Conservation (phyloP, 805 yeast genomes). For the Candida nemodendra region DNA sequence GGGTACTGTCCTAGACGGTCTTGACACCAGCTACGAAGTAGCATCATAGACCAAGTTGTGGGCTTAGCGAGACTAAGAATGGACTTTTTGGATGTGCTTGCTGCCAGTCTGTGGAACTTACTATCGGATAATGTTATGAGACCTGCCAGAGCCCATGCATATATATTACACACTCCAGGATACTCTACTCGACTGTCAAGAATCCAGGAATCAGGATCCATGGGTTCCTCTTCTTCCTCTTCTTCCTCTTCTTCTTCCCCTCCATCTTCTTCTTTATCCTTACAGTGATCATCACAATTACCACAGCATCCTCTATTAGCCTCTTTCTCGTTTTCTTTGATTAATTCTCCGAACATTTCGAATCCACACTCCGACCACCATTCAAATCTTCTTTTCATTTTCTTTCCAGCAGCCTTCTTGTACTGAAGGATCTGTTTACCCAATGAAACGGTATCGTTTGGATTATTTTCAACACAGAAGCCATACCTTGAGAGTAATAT, state of each 20-base stretch:
- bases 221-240: slow-evolving; percentile 29
- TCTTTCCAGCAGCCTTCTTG: slow-evolving; percentile 15
- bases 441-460: slow-evolving; percentile 57
- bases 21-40: slow-evolving; percentile 10
- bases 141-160: slow-evolving; percentile 43
- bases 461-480: slow-evolving; percentile 56
- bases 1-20: slow-evolving; percentile 2
- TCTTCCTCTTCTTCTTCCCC: slow-evolving; percentile 15
- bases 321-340: slow-evolving; percentile 12
- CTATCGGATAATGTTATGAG: slow-evolving; percentile 32
- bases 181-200: slow-evolving; percentile 38
- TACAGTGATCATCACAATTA: too few species aligned
- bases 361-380: slow-evolving; percentile 30
- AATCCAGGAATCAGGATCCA: slow-evolving; percentile 34
- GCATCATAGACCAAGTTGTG: slow-evolving; percentile 1
- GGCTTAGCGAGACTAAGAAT: slow-evolving; percentile 2
- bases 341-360: slow-evolving; percentile 11
- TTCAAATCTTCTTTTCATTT: slow-evolving; percentile 16
- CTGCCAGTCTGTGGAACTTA: slow-evolving; percentile 27
- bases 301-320: slow-evolving; percentile 6
- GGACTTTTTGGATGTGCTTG: slow-evolving; percentile 6
- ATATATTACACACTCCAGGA: slow-evolving; percentile 44
- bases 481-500: slow-evolving; percentile 76
- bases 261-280: slow-evolving; percentile 10
- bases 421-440: slow-evolving; percentile 42